Base-by-base conservation (phyloP, 129 eudicot species). In the Flaveria robusta region DNA sequence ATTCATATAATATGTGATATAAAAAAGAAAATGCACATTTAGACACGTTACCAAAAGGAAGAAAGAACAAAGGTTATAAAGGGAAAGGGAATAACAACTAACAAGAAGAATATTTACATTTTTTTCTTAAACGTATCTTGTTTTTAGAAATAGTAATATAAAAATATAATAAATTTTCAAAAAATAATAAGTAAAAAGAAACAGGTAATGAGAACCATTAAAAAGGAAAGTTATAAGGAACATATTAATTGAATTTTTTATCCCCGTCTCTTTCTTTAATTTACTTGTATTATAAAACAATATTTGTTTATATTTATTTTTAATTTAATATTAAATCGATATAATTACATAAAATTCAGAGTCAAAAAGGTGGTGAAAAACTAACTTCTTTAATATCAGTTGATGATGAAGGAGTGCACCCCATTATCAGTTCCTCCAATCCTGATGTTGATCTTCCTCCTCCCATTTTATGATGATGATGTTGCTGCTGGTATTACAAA, bases 341-440 rank as follows among this genome's bases (percentile, higher is more conserved):
- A 50, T 71, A 24, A n/a, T n/a, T 71, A 74, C 77, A 81, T 75
- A 76, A 68, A 79, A 45, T 80, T 84, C 74, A 83, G 88, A 67
- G 91, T 91, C 80, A 88, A 86, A n/a, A 91, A 82, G 86, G 85
- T 79, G 2, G 71, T 65, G 79, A 74, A 56, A 62, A 45, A 90
- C 92, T 87, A n/a, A 87, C 90, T 85, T 84, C 81, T 82, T 87
- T 87, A 75, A 79, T 77, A 76, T 86, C 91, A 75, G 85, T 60
- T 62, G 98, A 82, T 82, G 85, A 86, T 68, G 98, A 83, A 34
- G 98, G 88, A 47, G 98, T 89, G 89, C 98, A 89, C 45, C 92
- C 98, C 98, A 92, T 92, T 60, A 92, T 92, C 74, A 92, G 83
- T 80, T 92, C 96, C 76, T 92, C 98, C 86, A 92, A 83, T 81